Conservation (phyloP, 2,329 filamentous ascomycete species). For the Fusarium verticillioides region DNA sequence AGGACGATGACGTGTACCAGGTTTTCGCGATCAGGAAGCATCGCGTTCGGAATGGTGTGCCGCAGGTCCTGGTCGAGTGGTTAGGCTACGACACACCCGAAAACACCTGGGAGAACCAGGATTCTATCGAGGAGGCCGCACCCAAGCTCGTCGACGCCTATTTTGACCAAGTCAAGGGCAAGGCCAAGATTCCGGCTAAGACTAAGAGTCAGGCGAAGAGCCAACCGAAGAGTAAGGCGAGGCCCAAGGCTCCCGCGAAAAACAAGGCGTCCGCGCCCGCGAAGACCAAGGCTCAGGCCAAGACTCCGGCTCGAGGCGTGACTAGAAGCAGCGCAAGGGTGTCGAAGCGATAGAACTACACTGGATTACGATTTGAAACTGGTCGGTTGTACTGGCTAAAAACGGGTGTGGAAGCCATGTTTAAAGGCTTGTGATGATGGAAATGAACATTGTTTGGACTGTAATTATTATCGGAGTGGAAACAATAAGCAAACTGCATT, state of each 20-base stretch:
- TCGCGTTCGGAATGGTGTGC: constrained; percentile 41
- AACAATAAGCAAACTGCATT: not conserved
- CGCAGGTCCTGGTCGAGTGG: constrained; percentile 51
- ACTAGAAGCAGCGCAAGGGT: constrained; percentile 6
- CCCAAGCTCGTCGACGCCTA: constrained; percentile 45
- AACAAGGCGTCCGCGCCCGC: not conserved
- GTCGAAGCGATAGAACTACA: not conserved
- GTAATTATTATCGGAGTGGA: not conserved
- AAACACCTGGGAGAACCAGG: constrained; percentile 46
- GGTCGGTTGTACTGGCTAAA: not conserved
- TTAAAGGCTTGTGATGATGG: not conserved
- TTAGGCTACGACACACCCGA: constrained; percentile 47
- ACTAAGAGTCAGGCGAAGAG: not conserved
- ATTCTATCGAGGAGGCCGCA: constrained; percentile 43
- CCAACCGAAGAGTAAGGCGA: not conserved
- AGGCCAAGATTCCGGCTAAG: not conserved
- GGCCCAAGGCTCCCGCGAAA: not conserved
- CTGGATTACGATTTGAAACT: not conserved
- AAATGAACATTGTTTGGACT: constrained; percentile 15
- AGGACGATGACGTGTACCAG: constrained; percentile 44
- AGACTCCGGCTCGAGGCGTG: not conserved
- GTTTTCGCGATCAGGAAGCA: constrained; percentile 50
- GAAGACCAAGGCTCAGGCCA: not conserved
- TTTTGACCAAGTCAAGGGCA: constrained; percentile 22
- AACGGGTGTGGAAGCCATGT: not conserved